Conservation (phyloP, 139 green algal species). For the Auxenochlorella pyrenoidosa region DNA sequence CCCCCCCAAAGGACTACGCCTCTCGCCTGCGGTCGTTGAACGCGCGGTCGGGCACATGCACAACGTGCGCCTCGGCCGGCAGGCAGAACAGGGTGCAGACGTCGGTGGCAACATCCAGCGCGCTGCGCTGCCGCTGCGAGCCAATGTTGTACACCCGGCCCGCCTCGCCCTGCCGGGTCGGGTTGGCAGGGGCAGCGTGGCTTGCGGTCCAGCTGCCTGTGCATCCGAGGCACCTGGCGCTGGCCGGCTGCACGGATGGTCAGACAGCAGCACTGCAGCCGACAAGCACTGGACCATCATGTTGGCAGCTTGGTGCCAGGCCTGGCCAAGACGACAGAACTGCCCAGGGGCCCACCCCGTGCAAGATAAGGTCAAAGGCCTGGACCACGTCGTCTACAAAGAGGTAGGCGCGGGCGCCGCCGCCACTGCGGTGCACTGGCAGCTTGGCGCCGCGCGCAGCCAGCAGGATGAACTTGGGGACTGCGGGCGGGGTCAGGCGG, state of each 20-base stretch:
- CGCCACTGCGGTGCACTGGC: constrained; percentile 75
- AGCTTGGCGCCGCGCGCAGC: constrained; percentile 68
- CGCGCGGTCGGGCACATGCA: constrained; percentile 76
- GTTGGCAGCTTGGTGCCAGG: too few relatives aligned
- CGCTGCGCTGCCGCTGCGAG: constrained; percentile 91
- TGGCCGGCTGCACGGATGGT: too few relatives aligned
- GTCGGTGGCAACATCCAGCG: constrained; percentile 86
- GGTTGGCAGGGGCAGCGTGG: too few relatives aligned
- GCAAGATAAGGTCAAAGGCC: constrained; percentile 91
- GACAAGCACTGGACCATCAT: too few relatives aligned
- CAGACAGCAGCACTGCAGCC: too few relatives aligned
- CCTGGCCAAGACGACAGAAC: too few relatives aligned
- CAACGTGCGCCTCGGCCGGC: constrained; percentile 49
- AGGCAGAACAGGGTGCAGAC: constrained; percentile 70
- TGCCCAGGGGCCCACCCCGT: constrained; percentile 71
- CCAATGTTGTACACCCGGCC: constrained; percentile 98
- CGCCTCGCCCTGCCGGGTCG: constrained; percentile 27
- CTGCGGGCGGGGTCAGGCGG: background rate
- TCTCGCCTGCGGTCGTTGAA: constrained; percentile 84
- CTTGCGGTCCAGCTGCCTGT: too few relatives aligned
- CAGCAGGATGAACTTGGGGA: constrained; percentile 77
- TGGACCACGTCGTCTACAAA: constrained; percentile 96
- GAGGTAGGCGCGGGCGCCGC: constrained; percentile 74
- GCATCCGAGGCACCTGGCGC: too few relatives aligned
- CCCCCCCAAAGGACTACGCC: too few relatives aligned